Evolutionary conservation across 2,329 filamentous ascomycete genomes (phyloP).

Genomic region (Cercospora sesami): DNA sequence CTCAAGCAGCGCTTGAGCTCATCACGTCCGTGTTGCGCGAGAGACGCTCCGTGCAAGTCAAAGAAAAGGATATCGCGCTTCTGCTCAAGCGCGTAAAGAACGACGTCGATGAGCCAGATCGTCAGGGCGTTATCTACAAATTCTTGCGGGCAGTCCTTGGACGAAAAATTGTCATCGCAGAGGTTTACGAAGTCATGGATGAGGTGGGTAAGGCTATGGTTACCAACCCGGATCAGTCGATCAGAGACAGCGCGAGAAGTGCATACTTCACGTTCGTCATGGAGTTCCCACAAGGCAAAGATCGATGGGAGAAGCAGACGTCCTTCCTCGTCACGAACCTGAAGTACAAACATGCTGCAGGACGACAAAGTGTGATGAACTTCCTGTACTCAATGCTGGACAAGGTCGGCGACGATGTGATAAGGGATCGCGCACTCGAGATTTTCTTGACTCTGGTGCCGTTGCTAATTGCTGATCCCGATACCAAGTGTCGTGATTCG

Average conservation of each 20-base stretch:
- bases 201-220: constrained; percentile 91
- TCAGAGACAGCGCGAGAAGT: constrained; percentile 81
- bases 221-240: constrained; percentile 86
- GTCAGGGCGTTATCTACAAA: constrained; percentile 90
- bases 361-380: constrained; percentile 90
- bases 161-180: constrained; percentile 78
- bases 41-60: constrained; percentile 70
- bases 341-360: constrained; percentile 84
- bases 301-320: constrained; percentile 84
- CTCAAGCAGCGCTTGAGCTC: constrained; percentile 86
- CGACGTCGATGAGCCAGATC: constrained; percentile 87
- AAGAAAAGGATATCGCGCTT: constrained; percentile 78
- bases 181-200: constrained; percentile 89
- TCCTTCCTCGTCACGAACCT: constrained; percentile 87
- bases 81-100: constrained; percentile 78
- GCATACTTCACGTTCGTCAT: constrained; percentile 92
- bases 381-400: constrained; percentile 80
- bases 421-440: constrained; percentile 76
- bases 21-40: constrained; percentile 83
- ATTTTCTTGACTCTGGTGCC: constrained; percentile 87
- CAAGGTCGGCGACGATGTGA: constrained; percentile 78
- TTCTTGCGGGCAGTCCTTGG: constrained; percentile 87
- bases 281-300: constrained; percentile 90
- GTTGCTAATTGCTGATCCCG: constrained; percentile 84
- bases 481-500: constrained; percentile 78